Conservation (phyloP, 192 early-diverging fungal genomes). For the Pilobolus umbonatus region DNA sequence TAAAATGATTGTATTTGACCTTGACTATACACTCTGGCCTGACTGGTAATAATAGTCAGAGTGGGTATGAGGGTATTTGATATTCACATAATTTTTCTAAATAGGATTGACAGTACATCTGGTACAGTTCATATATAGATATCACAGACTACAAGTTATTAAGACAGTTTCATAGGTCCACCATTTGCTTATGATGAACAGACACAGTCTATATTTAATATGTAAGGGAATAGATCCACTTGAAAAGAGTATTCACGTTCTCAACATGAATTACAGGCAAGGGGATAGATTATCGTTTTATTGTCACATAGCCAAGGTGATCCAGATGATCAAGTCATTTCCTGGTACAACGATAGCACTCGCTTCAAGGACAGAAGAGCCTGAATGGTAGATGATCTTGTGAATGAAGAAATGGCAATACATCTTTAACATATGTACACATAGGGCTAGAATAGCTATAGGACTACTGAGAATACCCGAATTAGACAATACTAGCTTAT, state of each 20-base stretch:
- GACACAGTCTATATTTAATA: conserved; percentile 3
- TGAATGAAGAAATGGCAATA: background rate
- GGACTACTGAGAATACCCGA: conserved; percentile 13
- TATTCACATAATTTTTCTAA: background rate
- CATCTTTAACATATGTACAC: background rate
- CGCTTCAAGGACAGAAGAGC: conserved; percentile 33
- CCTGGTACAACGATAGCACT: conserved; percentile 33
- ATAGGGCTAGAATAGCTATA: conserved; percentile 21
- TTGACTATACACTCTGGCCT: conserved; percentile 41
- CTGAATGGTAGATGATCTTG: conserved; percentile 30
- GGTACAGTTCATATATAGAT: background rate
- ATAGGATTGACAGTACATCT: conserved; percentile 25
- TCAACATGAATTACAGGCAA: conserved; percentile 10
- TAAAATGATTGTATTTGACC: conserved; percentile 38
- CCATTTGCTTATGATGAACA: conserved; percentile 14
- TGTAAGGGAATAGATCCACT: background rate
- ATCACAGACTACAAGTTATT: no score
- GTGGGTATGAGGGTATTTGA: background rate
- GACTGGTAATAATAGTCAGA: conserved; percentile 17
- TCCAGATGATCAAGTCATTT: conserved; percentile 27
- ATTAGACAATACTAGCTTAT: conserved; percentile 19
- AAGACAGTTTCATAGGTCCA: conserved; percentile 9
- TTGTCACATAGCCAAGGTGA: conserved; percentile 24
- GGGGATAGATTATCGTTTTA: conserved; percentile 27
- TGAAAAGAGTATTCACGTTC: background rate